Conservation (phyloP, 192 early-diverging fungal genomes). For the Chytriomyces sp. region DNA sequence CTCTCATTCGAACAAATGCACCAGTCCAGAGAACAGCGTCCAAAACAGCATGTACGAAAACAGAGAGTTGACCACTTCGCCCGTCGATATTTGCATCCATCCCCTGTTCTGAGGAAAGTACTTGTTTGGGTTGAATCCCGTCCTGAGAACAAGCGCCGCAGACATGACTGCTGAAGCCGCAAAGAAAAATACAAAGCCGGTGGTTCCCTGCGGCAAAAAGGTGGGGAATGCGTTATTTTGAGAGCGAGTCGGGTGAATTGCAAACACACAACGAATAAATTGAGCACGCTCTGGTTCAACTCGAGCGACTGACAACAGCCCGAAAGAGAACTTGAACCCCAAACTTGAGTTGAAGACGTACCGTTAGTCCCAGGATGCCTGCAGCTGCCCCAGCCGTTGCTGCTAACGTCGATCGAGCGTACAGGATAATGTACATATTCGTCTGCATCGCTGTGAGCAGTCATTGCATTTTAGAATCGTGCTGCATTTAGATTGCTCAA, state of each 20-base stretch:
- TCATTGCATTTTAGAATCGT: neutral
- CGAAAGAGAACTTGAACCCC: too few relatives aligned
- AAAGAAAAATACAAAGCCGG: slow-evolving; percentile 83
- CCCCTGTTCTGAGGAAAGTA: slow-evolving; percentile 60
- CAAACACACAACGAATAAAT: too few relatives aligned
- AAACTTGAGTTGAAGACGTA: slow-evolving; percentile 37
- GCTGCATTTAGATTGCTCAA: neutral
- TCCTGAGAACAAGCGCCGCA: slow-evolving; percentile 65
- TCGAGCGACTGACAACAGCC: too few relatives aligned
- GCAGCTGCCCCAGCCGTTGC: slow-evolving; percentile 77
- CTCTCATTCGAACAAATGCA: slow-evolving; percentile 72
- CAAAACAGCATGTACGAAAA: slow-evolving; percentile 73
- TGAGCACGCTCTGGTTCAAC: too few relatives aligned
- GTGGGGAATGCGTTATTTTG: neutral
- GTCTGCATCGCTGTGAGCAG: slow-evolving; percentile 41
- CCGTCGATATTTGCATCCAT: slow-evolving; percentile 48
- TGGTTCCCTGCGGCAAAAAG: slow-evolving; percentile 35
- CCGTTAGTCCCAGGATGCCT: slow-evolving; percentile 80
- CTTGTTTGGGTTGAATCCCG: slow-evolving; percentile 56
- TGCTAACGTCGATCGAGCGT: slow-evolving; percentile 67
- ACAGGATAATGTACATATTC: slow-evolving; percentile 65
- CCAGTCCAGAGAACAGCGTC: slow-evolving; percentile 71
- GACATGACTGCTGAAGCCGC: slow-evolving; percentile 68
- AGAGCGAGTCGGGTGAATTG: too few relatives aligned
- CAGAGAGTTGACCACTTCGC: slow-evolving; percentile 60